Percentiles rank a stretch among this genome's conserved stretches.
Conservation (phyloP, 2,329 filamentous ascomycete genomes). For the Cladosporium sp. region DNA sequence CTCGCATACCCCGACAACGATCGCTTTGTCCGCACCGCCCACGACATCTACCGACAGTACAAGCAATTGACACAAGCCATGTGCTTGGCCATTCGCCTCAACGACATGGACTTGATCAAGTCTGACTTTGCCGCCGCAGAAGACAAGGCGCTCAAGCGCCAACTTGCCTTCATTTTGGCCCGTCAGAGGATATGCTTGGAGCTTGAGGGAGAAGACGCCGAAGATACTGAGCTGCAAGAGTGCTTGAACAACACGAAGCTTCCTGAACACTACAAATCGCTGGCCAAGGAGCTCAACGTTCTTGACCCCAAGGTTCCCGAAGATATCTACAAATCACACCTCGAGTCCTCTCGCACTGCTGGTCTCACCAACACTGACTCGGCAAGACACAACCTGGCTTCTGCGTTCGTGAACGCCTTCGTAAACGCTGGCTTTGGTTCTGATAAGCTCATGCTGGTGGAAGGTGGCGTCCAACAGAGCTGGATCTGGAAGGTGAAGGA, state of each 20-base stretch:
- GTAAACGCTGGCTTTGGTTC: constrained; percentile 93
- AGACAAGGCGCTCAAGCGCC: constrained; percentile 81
- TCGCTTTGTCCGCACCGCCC: constrained; percentile 86
- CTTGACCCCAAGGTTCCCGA: constrained; percentile 94
- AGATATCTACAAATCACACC: constrained; percentile 98
- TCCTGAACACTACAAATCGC: constrained; percentile 85
- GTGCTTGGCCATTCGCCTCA: constrained; percentile 86
- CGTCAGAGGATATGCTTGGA: constrained; percentile 86
- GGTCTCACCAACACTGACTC: constrained; percentile 94
- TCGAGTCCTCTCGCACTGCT: constrained; percentile 89
- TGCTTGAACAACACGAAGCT: constrained; percentile 84
- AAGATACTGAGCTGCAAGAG: constrained; percentile 71
- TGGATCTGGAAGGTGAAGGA: constrained; percentile 99
- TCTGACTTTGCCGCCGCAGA: constrained; percentile 74
- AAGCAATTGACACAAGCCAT: constrained; percentile 92
- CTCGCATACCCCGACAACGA: constrained; percentile 98
- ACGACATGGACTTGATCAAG: constrained; percentile 74
- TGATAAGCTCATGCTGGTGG: constrained; percentile 96
- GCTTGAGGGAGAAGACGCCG: constrained; percentile 59
- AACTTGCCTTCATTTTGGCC: constrained; percentile 88
- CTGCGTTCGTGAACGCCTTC: constrained; percentile 94
- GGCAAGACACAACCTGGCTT: constrained; percentile 89
- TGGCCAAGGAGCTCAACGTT: constrained; percentile 95
- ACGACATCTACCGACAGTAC: constrained; percentile 89
- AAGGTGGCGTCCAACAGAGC: constrained; percentile 73